Evolutionary conservation across 2,329 filamentous ascomycete genomes (phyloP).

Genomic region (Erysiphe pulchra): DNA sequence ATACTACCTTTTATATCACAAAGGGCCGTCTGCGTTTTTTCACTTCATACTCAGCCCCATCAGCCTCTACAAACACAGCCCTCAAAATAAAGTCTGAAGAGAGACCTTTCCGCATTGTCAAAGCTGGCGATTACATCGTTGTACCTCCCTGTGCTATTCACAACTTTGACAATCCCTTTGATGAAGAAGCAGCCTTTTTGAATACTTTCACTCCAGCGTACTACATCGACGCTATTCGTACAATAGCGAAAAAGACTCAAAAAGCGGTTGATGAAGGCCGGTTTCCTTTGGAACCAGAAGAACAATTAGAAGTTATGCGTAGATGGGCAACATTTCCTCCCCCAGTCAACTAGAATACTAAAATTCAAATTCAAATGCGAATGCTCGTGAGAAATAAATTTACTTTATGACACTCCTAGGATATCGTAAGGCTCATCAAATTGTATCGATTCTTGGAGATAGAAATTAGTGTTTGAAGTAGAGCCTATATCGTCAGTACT

Average conservation of each 20-base stretch:
- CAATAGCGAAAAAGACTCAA: slow-evolving; percentile 2
- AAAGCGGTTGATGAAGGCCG: slow-evolving; percentile 1
- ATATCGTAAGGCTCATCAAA: too few species aligned
- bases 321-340: slow-evolving; percentile 6
- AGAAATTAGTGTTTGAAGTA: slow-evolving; percentile 12
- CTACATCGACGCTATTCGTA: slow-evolving; percentile 6
- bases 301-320: slow-evolving; percentile 4
- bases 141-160: slow-evolving; percentile 27
- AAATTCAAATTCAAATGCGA: too few species aligned
- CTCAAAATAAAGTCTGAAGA: background rate
- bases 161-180: slow-evolving; percentile 27
- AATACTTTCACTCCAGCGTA: slow-evolving; percentile 26
- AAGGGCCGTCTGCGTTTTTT: slow-evolving; percentile 23
- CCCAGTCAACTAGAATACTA: slow-evolving; percentile 20
- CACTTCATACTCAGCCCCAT: background rate
- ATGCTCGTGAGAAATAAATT: too few species aligned
- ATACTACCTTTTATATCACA: slow-evolving; percentile 29
- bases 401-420: too few species aligned
- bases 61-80: background rate
- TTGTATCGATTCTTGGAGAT: too few species aligned
- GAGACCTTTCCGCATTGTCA: slow-evolving; percentile 11
- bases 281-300: slow-evolving; percentile 2
- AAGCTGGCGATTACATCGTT: slow-evolving; percentile 26
- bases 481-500: background rate
- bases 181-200: slow-evolving; percentile 26